Evolutionary conservation across 495 filamentous ascomycete genomes (phyloP), one percentile per base, ranked within the genome.

Genomic region (Podospora australis): DNA sequence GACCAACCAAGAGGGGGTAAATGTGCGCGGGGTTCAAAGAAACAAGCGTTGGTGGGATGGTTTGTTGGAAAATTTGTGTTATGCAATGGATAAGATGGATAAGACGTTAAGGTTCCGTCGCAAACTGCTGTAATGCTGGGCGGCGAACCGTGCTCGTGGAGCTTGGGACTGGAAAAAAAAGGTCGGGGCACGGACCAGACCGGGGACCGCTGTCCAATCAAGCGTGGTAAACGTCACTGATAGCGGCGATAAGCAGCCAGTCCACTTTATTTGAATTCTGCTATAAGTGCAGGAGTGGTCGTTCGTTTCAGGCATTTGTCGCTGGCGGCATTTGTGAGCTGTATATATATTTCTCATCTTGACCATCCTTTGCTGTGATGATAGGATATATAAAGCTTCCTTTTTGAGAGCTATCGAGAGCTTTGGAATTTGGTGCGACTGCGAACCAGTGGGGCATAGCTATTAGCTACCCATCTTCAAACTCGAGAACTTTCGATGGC

Each of bases 11-110:
- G 25, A 20, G 40, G 35, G 39, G 25, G 17, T 30, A 42, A 17
- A 35, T 35, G 49, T 48, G 38, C 26, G 44, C 54, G 43, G 44
- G 39, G 41, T 19, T 35, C 13, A 26, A 46, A 30, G 32, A 40
- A 40, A 40, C 20, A 40, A 22, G 32, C 19, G 4, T 1, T 16
- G 32, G 32, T 43, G 55, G 16, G 20, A 25, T 34, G 40, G 48
- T 36, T 28, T 21, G 3, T 28, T 25, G 30, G 44, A 46, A 23
- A 38, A 17, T 28, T 44, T 22, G 7, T 14, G 14, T 30, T 32
- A 24, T 28, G n/a, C 22, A 36, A 36, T n/a, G 13, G 19, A 34
- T 16, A 29, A 29, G 26, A 16, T 36, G 32, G 32, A 40, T 21
- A 40, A 40, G 38, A 14, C 6, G 26, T 6, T 30, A 30, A 30